phyloP scores from a whole-genome alignment of 179 eudicot species.

The Patellifolia procumbens region DNA sequence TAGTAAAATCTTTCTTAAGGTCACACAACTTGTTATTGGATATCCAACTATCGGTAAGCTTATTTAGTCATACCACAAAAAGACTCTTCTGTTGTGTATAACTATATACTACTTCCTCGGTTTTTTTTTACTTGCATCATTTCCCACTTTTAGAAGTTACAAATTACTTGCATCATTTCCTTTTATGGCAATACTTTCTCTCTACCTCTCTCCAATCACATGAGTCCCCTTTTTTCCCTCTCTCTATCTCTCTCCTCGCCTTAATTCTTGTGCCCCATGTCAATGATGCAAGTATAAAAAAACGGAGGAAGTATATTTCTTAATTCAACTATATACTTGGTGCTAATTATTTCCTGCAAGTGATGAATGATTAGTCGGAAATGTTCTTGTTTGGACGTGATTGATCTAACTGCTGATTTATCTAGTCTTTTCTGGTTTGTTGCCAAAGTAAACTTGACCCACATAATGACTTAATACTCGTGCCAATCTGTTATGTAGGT shows the following conservation, averaged over 20 bases:
- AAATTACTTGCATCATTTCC: no score
- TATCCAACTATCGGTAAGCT: not conserved
- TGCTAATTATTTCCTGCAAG: not conserved
- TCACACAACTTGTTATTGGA: not conserved
- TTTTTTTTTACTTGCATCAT: no score
- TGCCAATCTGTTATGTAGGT: slow-evolving; percentile 26
- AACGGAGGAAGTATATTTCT: no score
- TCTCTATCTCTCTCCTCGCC: no score
- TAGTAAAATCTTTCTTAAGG: not conserved
- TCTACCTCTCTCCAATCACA: no score
- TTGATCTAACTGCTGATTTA: not conserved
- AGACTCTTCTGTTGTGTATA: no score
- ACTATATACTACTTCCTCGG: no score
- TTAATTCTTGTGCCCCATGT: no score
- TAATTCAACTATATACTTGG: not conserved
- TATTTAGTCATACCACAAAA: not conserved
- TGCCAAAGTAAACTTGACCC: not conserved
- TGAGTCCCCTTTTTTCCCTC: no score
- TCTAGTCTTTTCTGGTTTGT: not conserved
- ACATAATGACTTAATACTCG: not conserved
- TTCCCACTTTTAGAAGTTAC: no score
- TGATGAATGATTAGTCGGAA: not conserved
- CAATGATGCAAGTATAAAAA: no score
- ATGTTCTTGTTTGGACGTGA: not conserved
- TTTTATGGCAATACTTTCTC: no score